Conservation (phyloP, 108 stramenopile genomes). For the Skeletonema grethae region DNA sequence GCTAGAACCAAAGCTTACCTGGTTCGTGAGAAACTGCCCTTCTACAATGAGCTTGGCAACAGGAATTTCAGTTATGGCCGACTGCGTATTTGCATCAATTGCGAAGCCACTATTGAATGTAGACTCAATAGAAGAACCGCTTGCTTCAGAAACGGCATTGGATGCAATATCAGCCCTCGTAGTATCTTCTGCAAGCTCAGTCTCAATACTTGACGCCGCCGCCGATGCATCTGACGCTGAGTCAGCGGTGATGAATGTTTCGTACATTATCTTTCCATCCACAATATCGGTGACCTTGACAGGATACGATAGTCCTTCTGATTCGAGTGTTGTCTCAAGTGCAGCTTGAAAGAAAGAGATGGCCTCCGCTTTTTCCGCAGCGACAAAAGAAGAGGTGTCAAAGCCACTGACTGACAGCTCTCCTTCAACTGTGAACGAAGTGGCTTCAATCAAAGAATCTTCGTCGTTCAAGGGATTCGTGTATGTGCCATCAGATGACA, state of each 20-base stretch:
- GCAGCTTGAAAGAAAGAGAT: conserved; percentile 14
- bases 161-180: neutral
- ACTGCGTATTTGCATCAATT: neutral
- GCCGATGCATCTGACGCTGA: neutral
- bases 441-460: conserved; percentile 2
- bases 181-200: neutral
- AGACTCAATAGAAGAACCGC: too few species aligned
- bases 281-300: neutral
- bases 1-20: neutral
- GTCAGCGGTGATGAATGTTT: neutral
- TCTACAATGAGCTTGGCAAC: neutral
- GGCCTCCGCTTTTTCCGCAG: conserved; percentile 3
- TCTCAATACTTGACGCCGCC: neutral
- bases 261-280: neutral
- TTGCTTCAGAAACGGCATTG: neutral
- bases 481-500: conserved; percentile 17
- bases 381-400: neutral
- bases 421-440: conserved; percentile 14
- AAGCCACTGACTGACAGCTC: conserved; percentile 19
- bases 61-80: neutral
- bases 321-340: too few species aligned
- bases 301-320: too few species aligned
- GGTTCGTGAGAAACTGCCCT: neutral
- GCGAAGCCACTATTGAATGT: neutral
- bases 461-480: conserved; percentile 4